Evolutionary conservation across 2,329 filamentous ascomycete genomes (phyloP).

Genomic region (Xylaria sp.): DNA sequence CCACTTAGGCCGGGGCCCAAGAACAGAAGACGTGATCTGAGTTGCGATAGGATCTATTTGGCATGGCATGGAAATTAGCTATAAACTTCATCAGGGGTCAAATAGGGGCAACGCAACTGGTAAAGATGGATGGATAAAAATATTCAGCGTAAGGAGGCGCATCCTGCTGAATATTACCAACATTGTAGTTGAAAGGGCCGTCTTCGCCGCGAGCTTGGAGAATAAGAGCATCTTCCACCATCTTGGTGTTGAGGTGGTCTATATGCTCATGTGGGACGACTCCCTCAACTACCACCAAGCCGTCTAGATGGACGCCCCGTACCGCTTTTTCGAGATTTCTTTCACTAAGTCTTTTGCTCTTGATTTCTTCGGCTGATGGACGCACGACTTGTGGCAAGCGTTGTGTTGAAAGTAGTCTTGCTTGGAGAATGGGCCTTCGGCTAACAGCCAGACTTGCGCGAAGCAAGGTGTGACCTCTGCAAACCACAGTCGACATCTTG

Average conservation of each 20-base stretch:
- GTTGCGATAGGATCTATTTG: conserved; percentile 62
- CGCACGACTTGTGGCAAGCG: conserved; percentile 39
- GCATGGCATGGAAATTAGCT: background rate
- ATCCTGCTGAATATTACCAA: conserved; percentile 70
- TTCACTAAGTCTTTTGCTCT: conserved; percentile 52
- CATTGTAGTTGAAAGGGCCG: conserved; percentile 71
- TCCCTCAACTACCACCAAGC: conserved; percentile 66
- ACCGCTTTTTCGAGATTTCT: conserved; percentile 67
- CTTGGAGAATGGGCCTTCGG: conserved; percentile 12
- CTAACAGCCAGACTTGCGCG: conserved; percentile 8
- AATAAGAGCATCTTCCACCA: conserved; percentile 65
- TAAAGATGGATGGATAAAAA: conserved; percentile 62
- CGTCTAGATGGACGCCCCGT: conserved; percentile 61
- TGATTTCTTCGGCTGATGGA: conserved; percentile 51
- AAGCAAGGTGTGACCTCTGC: conserved; percentile 22
- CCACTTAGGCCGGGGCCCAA: conserved; percentile 65
- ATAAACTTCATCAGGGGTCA: conserved; percentile 35
- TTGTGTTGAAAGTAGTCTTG: conserved; percentile 30
- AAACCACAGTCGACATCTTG: conserved; percentile 27
- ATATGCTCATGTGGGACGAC: conserved; percentile 62
- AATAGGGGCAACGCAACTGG: conserved; percentile 54
- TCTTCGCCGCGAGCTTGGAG: conserved; percentile 63
- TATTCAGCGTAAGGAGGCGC: conserved; percentile 61
- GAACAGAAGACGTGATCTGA: conserved; percentile 64
- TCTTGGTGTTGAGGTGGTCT: conserved; percentile 65